phyloP scores from a whole-genome alignment of 208 protist species.

The Acanthamoeba polyphaga region DNA sequence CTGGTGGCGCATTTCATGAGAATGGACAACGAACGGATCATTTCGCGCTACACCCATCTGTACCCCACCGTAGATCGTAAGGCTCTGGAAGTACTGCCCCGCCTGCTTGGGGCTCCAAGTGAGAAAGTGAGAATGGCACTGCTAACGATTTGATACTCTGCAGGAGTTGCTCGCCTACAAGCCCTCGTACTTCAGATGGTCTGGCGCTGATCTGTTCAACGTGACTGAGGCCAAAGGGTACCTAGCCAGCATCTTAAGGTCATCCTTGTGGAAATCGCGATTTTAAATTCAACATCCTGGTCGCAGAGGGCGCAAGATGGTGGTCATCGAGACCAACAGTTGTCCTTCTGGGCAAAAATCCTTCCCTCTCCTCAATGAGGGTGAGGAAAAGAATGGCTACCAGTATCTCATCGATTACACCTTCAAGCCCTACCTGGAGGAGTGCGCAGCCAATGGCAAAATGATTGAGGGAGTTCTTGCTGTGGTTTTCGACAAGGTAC shows the following conservation, averaged over 20 bases:
- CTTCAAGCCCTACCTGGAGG: conserved; percentile 72
- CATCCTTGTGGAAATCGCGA: background rate
- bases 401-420: conserved; percentile 74
- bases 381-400: conserved; percentile 85
- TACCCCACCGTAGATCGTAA: conserved; percentile 80
- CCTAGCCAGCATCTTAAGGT: background rate
- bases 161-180: conserved; percentile 83
- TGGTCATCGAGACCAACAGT: conserved; percentile 90
- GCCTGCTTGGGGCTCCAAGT: background rate
- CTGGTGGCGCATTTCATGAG: conserved; percentile 83
- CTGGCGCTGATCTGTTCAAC: conserved; percentile 84
- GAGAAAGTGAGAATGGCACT: background rate
- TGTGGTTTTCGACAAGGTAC: conserved; percentile 89
- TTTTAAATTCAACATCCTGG: background rate
- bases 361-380: conserved; percentile 81
- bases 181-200: conserved; percentile 86
- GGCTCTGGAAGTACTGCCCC: conserved; percentile 25
- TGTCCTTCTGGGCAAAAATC: conserved; percentile 89
- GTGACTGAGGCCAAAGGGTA: conserved; percentile 81
- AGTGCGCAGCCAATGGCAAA: conserved; percentile 15
- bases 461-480: conserved; percentile 85
- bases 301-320: conserved; percentile 85
- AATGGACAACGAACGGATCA: conserved; percentile 85
- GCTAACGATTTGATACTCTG: background rate
- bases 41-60: conserved; percentile 85